Evolutionary conservation across 768 basidiomycete genomes (phyloP), one percentile per base, ranked within the genome.

Genomic region (Termitomyces sp.): DNA sequence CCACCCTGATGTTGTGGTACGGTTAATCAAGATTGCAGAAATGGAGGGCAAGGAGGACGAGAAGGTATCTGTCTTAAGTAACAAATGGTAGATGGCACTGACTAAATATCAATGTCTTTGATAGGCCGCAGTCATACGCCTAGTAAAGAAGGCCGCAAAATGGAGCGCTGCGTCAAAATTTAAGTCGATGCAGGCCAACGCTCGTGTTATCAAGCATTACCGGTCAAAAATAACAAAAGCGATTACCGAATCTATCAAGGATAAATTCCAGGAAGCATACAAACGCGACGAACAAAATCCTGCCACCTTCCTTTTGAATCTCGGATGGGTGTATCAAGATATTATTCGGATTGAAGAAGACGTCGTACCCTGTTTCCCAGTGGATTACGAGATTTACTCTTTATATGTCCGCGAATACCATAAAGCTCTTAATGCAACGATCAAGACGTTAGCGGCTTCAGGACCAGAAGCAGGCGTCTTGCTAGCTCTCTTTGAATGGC

Each of bases 301-400:
- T 8, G 73, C 82, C 22, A 77, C 72, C 0, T 98, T 97, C 72
- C 76, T 98, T 54, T 85, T 88, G 26, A 81, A 81, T 54, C 73
- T 98, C 13, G 80, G 81, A 26, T 99, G 94, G 93, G 82, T 98
- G 63, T 98, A 95, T 72, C 87, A 97, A 68, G 97, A 99, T 68
- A 80, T 98, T 65, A 87, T 94, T 53, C 85, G 89, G n/a, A 87
- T 98, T 63, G 90, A 97, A 70, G 84, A 84, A 66, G 90, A 94
- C 62, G 86, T 98, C 59, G 89, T 87, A 9, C 88, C 87, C 1
- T 92, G 93, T 66, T 98, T 99, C 73, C 96, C 97, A 15, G 77
- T 86, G 37, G 90, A 91, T 64, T 98, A 94, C 75, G 90, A 98
- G 37, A 92, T 98, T 60, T 86, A 90, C 69, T 79, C 86, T 4